Conservation (phyloP, 306 rosid genomes). For the Calophaca sinica region DNA sequence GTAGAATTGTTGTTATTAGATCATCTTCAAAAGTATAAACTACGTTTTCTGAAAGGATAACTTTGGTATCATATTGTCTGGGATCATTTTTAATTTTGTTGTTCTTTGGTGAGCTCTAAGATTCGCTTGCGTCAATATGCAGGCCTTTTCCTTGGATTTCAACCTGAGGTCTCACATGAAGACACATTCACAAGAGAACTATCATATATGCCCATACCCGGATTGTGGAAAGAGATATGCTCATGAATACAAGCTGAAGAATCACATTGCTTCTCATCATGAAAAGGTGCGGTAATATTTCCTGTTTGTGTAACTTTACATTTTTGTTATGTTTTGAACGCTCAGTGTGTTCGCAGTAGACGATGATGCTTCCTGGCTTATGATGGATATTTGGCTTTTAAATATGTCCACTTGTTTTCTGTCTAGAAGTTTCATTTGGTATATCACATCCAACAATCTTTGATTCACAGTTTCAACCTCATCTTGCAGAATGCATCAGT, state of each 20-base stretch:
- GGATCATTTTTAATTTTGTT: not conserved
- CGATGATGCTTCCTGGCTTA: constrained; percentile 20
- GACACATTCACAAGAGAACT: constrained; percentile 97
- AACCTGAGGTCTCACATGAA: constrained; percentile 96
- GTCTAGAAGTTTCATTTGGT: not conserved
- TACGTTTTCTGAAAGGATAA: not conserved
- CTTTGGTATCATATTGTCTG: constrained; percentile 21
- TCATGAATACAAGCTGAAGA: constrained; percentile 97
- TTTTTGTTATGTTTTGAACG: constrained; percentile 10
- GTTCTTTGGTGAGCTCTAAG: constrained; percentile 15
- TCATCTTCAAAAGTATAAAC: constrained; percentile 30
- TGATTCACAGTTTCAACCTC: constrained; percentile 37
- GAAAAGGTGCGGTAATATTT: constrained; percentile 74
- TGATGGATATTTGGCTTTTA: constrained; percentile 18
- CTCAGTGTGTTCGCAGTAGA: constrained; percentile 36
- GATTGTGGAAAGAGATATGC: constrained; percentile 99
- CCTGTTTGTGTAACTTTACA: not conserved
- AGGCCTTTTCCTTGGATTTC: constrained; percentile 97
- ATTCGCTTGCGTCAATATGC: constrained; percentile 40
- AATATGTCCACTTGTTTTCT: constrained; percentile 5
- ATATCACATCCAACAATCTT: not conserved
- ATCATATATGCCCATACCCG: constrained; percentile 87
- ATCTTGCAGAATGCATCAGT: constrained; percentile 61
- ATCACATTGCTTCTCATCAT: constrained; percentile 87
- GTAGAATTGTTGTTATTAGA: not conserved